phyloP scores from a whole-genome alignment of 192 early-diverging fungal species.

The Coemansia sp. region DNA sequence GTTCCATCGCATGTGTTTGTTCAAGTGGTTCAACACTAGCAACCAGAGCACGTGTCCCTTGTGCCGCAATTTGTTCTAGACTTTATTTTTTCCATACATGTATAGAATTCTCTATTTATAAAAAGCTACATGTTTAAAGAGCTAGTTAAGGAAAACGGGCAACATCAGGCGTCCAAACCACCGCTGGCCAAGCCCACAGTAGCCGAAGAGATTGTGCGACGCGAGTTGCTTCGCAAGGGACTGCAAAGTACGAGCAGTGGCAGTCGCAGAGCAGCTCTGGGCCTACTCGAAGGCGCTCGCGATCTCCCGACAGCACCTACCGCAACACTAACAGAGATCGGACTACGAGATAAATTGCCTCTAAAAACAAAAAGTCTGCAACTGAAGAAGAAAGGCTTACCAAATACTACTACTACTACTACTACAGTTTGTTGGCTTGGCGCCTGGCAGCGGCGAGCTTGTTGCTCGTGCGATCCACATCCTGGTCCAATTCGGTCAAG shows the following conservation, averaged over 20 bases:
- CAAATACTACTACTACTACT: conserved; percentile 4
- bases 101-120: too few species aligned
- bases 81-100: too few species aligned
- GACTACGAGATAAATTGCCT: neutral
- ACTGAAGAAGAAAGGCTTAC: neutral
- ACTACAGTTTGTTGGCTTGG: conserved; percentile 76
- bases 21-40: conserved; percentile 81
- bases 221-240: conserved; percentile 24
- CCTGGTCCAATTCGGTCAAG: conserved; percentile 80
- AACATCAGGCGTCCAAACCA: neutral
- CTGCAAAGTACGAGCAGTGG: neutral
- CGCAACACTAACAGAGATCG: neutral
- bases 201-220: conserved; percentile 22
- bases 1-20: conserved; percentile 94
- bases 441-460: conserved; percentile 80
- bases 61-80: conserved; percentile 62
- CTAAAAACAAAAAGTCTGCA: neutral
- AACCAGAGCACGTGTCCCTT: conserved; percentile 74
- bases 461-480: conserved; percentile 74
- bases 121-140: too few species aligned
- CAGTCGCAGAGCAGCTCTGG: neutral
- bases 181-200: conserved; percentile 7
- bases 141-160: too few species aligned
- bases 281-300: conserved; percentile 18
- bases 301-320: conserved; percentile 13